Conservation (phyloP, 2,329 filamentous ascomycete species). For the Lecanoromycetidae sp. region DNA sequence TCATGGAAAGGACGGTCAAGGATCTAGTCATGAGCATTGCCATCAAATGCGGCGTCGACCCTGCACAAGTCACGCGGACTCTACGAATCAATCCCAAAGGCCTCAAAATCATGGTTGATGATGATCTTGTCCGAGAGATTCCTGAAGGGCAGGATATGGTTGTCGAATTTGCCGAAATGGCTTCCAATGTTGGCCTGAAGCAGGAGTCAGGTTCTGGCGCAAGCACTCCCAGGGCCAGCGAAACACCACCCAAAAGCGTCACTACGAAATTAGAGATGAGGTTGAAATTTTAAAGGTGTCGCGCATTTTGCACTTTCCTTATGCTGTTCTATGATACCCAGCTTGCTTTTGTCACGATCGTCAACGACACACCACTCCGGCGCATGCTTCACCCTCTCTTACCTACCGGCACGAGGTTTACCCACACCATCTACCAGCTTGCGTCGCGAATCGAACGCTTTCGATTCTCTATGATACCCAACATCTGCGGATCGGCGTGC, state of each 20-base stretch:
- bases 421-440: too few relatives aligned
- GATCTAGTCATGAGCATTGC: constrained; percentile 65
- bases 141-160: constrained; percentile 86
- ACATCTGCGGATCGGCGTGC: constrained; percentile 2
- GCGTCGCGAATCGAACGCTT: too few relatives aligned
- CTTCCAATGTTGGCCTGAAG: constrained; percentile 32
- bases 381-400: background rate
- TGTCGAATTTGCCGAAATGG: constrained; percentile 55
- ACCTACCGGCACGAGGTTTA: too few relatives aligned
- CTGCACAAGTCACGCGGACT: constrained; percentile 56
- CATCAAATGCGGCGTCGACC: constrained; percentile 68
- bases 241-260: constrained; percentile 37
- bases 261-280: constrained; percentile 14
- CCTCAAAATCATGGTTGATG: constrained; percentile 74
- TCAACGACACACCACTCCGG: constrained; percentile 2
- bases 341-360: background rate
- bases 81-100: constrained; percentile 63
- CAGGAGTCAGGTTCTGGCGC: constrained; percentile 33
- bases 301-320: background rate
- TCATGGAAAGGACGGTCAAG: constrained; percentile 60
- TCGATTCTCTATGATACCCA: background rate
- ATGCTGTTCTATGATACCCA: constrained; percentile 13
- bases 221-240: constrained; percentile 34
- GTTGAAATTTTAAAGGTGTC: constrained; percentile 16
- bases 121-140: constrained; percentile 73